These are phyloP conservation scores for Lagenidium giganteum DNA, from an alignment of 352 stramenopile species.

Conservation along the genomic window DNA sequence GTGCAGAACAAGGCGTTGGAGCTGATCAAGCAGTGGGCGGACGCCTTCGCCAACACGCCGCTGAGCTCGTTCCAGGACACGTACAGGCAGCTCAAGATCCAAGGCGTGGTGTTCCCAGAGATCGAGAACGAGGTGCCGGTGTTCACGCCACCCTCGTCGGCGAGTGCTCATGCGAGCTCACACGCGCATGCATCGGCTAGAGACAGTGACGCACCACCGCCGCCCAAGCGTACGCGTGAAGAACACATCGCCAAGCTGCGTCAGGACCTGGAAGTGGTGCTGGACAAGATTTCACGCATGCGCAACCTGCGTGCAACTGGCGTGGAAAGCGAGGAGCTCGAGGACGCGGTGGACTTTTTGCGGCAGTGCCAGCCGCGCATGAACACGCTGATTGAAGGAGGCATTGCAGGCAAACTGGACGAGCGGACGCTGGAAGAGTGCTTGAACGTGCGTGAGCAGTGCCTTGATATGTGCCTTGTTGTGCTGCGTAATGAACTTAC, in stretches of 20 bases:
- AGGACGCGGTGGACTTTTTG: constrained; percentile 78
- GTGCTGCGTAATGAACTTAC: too few species aligned
- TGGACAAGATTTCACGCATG: constrained; percentile 62
- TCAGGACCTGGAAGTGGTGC: constrained; percentile 53
- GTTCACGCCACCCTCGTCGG: constrained; percentile 59
- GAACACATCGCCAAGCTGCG: constrained; percentile 75
- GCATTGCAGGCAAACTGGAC: constrained; percentile 80
- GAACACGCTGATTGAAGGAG: constrained; percentile 85
- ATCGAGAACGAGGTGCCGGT: constrained; percentile 60
- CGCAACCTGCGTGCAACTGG: constrained; percentile 30
- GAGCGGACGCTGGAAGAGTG: constrained; percentile 75
- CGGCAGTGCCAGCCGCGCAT: constrained; percentile 81
- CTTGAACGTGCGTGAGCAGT: constrained; percentile 47
- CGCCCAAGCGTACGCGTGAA: constrained; percentile 25
- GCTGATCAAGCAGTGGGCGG: constrained; percentile 81
- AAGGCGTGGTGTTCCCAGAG: constrained; percentile 65
- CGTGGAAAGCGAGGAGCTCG: constrained; percentile 33
- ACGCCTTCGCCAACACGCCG: constrained; percentile 45
- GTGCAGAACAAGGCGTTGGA: constrained; percentile 71
- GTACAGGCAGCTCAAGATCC: constrained; percentile 73
- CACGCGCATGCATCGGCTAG: neutral
- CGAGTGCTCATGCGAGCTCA: neutral
- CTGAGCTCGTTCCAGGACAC: constrained; percentile 67
- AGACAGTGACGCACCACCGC: neutral
- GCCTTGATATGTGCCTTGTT: neutral